A percentile compares a stretch with the other conserved stretches of the same genome.
These are phyloP conservation scores for Monosporascus sp. DNA, from an alignment of 2,329 filamentous ascomycete species.

Conservation along the genomic window DNA sequence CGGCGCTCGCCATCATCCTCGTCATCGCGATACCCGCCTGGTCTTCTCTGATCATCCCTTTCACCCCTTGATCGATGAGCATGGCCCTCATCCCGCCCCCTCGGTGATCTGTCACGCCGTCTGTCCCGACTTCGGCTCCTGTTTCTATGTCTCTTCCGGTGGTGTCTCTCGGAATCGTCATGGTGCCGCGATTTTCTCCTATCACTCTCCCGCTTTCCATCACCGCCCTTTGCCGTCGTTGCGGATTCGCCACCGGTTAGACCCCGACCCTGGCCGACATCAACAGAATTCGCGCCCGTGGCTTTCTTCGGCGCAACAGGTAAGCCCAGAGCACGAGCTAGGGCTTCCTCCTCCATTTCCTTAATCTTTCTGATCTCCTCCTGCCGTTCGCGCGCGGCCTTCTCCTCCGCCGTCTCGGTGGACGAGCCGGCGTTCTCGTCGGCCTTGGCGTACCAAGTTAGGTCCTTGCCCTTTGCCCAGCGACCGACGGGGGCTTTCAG, in stretches of 20 bases:
- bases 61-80: slow-evolving; percentile 32
- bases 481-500: slow-evolving; percentile 88
- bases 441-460: slow-evolving; percentile 61
- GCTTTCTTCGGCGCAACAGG: slow-evolving; percentile 59
- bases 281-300: slow-evolving; percentile 64
- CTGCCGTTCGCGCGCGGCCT: slow-evolving; percentile 55
- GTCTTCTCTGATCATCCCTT: slow-evolving; percentile 35
- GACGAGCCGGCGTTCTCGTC: slow-evolving; percentile 45
- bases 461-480: slow-evolving; percentile 75
- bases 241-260: slow-evolving; percentile 9
- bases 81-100: slow-evolving; percentile 15
- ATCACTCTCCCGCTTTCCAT: slow-evolving; percentile 13
- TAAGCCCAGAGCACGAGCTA: slow-evolving; percentile 76
- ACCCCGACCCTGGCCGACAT: slow-evolving; percentile 40
- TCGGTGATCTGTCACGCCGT: slow-evolving; percentile 22
- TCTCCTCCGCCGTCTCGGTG: slow-evolving; percentile 55
- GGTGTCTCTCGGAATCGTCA: slow-evolving; percentile 27
- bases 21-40: slow-evolving; percentile 16
- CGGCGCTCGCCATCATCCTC: slow-evolving; percentile 11
- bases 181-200: slow-evolving; percentile 19
- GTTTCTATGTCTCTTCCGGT: slow-evolving; percentile 29
- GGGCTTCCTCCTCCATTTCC: slow-evolving; percentile 87
- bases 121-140: slow-evolving; percentile 23
- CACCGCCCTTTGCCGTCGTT: slow-evolving; percentile 10
- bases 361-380: slow-evolving; percentile 80